These are phyloP conservation scores for Globisporangium takayamanum DNA, from an alignment of 352 stramenopile species.

Conservation along the genomic window DNA sequence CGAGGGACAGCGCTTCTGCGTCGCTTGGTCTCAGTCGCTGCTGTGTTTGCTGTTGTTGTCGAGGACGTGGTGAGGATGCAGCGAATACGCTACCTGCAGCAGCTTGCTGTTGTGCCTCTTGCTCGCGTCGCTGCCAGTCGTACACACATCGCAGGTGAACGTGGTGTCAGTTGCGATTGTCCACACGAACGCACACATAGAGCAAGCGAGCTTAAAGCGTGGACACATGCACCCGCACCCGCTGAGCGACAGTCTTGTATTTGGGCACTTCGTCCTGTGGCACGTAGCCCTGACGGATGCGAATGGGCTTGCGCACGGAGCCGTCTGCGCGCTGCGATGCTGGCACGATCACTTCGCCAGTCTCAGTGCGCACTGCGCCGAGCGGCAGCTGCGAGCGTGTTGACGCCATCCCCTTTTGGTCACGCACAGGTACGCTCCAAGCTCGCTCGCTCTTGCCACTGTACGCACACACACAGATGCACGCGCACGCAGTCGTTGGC, in stretches of 20 bases:
- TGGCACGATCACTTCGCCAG: slow-evolving; percentile 64
- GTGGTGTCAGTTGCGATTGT: neutral
- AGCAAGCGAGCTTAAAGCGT: slow-evolving; percentile 18
- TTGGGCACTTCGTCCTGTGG: slow-evolving; percentile 76
- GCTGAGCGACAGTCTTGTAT: slow-evolving; percentile 70
- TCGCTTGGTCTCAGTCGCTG: neutral
- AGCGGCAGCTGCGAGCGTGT: slow-evolving; percentile 28
- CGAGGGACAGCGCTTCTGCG: slow-evolving; percentile 22
- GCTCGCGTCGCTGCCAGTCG: slow-evolving; percentile 8
- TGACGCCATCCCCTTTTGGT: neutral
- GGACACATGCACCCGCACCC: slow-evolving; percentile 17
- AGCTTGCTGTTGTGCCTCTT: slow-evolving; percentile 7
- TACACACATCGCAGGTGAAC: slow-evolving; percentile 4
- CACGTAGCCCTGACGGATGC: slow-evolving; percentile 75
- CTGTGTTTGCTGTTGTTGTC: neutral
- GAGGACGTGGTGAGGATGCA: too few species aligned
- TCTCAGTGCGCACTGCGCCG: slow-evolving; percentile 49
- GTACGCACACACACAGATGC: too few species aligned
- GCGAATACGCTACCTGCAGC: too few species aligned
- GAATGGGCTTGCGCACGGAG: slow-evolving; percentile 69
- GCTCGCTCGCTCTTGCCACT: too few species aligned
- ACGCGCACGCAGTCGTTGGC: too few species aligned
- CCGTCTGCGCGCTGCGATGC: slow-evolving; percentile 59
- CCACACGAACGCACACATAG: neutral
- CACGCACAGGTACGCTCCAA: neutral